A percentile compares a stretch with the other conserved stretches of the same genome.
Evolutionary conservation across 208 protist species (phyloP).

Genomic region (Crithidia acanthocephali): DNA sequence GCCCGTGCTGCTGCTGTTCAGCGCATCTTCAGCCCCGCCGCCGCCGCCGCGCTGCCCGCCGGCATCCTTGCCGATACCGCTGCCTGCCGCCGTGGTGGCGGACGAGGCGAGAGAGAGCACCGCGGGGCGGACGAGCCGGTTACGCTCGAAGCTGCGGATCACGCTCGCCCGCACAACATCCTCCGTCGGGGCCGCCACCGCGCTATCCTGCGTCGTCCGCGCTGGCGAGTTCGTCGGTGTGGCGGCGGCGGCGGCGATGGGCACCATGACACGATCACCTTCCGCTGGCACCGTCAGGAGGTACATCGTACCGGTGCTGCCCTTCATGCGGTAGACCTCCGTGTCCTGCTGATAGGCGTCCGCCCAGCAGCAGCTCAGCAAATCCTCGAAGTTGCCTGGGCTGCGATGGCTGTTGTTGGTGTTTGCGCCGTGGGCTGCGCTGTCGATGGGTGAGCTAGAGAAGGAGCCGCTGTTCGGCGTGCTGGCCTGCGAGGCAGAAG

Average conservation of each 20-base stretch:
- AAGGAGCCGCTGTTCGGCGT: constrained; percentile 8
- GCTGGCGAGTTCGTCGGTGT: not conserved
- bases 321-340: constrained; percentile 48
- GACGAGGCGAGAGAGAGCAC: constrained; percentile 32
- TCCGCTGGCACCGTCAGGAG: constrained; percentile 35
- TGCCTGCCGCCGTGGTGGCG: not conserved
- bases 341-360: constrained; percentile 18
- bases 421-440: not conserved
- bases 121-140: constrained; percentile 27
- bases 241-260: not conserved
- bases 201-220: no score
- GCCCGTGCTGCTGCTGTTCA: not conserved
- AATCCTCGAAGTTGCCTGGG: not conserved
- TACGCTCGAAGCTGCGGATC: constrained; percentile 25
- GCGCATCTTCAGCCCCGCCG: no score
- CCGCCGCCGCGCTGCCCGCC: not conserved
- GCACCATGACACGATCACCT: not conserved
- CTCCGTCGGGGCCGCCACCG: not conserved
- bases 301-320: constrained; percentile 33
- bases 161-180: constrained; percentile 13
- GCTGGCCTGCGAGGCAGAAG: not conserved
- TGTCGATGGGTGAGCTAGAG: not conserved
- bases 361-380: constrained; percentile 16
- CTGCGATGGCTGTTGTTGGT: not conserved
- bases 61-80: not conserved